Conservation (phyloP, 2,329 filamentous ascomycete species). For the Chaetomium sp. region DNA sequence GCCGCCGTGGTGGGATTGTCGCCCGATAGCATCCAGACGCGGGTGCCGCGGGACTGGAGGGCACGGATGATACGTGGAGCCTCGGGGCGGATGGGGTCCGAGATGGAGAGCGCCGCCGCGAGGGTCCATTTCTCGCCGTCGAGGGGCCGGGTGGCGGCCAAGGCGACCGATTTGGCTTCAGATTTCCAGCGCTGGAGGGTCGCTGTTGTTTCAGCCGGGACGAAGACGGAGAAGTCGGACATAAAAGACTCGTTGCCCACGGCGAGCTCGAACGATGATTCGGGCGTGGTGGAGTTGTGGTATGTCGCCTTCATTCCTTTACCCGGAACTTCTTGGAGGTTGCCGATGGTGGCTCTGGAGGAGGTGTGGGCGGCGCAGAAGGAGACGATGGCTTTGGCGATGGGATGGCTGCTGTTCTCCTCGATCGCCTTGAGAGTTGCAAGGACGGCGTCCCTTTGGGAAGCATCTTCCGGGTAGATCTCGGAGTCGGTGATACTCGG, state of each 20-base stretch:
- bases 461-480: slow-evolving; percentile 43
- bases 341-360: slow-evolving; percentile 40
- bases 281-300: slow-evolving; percentile 43
- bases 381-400: slow-evolving; percentile 68
- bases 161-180: slow-evolving; percentile 64
- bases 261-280: slow-evolving; percentile 53
- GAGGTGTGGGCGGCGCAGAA: slow-evolving; percentile 55
- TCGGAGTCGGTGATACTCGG: slow-evolving; percentile 65
- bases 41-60: slow-evolving; percentile 65
- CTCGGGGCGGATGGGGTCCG: slow-evolving; percentile 79
- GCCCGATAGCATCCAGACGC: slow-evolving; percentile 90
- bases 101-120: slow-evolving; percentile 70
- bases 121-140: slow-evolving; percentile 46
- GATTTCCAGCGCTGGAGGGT: slow-evolving; percentile 60
- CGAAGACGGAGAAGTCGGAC: slow-evolving; percentile 48
- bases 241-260: slow-evolving; percentile 77
- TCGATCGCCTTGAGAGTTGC: slow-evolving; percentile 64
- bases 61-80: slow-evolving; percentile 64
- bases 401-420: slow-evolving; percentile 72
- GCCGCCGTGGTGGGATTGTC: slow-evolving; percentile 85
- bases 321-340: slow-evolving; percentile 69
- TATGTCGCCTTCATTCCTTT: slow-evolving; percentile 65
- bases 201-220: slow-evolving; percentile 42
- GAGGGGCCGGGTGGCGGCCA: slow-evolving; percentile 52
- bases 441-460: slow-evolving; percentile 44